Base-by-base conservation (phyloP, 1,284 basidiomycete species). In the Ceratobasidium sp. region DNA sequence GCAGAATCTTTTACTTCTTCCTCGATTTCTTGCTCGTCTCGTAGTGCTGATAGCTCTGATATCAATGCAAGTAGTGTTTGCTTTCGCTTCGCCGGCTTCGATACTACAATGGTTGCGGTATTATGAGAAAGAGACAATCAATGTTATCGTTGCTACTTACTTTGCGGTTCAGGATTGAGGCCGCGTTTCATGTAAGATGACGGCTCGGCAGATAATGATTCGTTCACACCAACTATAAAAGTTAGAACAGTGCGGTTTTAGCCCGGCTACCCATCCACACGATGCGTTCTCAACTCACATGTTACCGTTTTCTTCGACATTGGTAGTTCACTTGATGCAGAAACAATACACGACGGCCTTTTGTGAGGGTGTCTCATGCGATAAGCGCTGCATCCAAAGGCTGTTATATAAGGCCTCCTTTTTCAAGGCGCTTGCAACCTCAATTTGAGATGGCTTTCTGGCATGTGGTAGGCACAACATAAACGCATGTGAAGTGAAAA, bases 271-370 rank as follows among this genome's bases (percentile, higher is more conserved):
- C 32, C 16, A 9, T 35, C 50, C 11, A 35, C 21, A 43, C 14
- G 35, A 4, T 11, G 11, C 43, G 32, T 14, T 11, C n/a, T 11
- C 21, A n/a, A 44, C 66, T 69, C 43, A 69, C 66, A 69, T 18
- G 66, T 69, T 35, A 69, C 66, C 38, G 52, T 69, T 28, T 35
- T 58, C 66, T 69, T 52, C 54, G 54, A n/a, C 66, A 69, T 69
- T 52, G 52, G 57, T 69, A 35, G 26, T 38, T 18, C 26, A 41
- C 63, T 69, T 54, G 52, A 69, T 69, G 32, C 44, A 26, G 66
- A 28, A 58, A n/a, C n/a, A n/a, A n/a, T n/a, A n/a, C n/a, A n/a
- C n/a, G n/a, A n/a, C n/a, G n/a, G n/a, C n/a, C n/a, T n/a, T n/a
- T n/a, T n/a, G n/a, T n/a, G n/a, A n/a, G n/a, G n/a, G n/a, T n/a